Percentiles rank a stretch among this genome's conserved stretches.
These are phyloP conservation scores for Colletotrichum sp. DNA, from an alignment of 2,329 filamentous ascomycete species.

Conservation along the genomic window DNA sequence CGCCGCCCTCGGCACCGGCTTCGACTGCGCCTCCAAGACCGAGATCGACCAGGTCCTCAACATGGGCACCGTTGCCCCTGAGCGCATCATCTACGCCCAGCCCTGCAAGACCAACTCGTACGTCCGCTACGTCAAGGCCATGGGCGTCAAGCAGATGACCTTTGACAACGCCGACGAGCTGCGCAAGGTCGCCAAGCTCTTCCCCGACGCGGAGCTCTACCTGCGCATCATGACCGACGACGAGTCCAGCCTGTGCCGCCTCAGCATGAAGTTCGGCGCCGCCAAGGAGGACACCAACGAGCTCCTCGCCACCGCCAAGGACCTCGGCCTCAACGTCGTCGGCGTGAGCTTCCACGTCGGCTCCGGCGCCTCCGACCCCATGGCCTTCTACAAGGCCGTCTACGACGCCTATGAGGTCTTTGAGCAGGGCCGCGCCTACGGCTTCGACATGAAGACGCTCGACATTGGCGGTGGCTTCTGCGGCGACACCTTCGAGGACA, in stretches of 20 bases:
- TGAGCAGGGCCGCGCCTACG: conserved; percentile 77
- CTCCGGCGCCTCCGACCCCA: conserved; percentile 92
- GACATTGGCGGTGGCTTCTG: conserved; percentile 96
- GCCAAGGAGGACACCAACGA: conserved; percentile 80
- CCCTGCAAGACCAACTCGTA: conserved; percentile 99
- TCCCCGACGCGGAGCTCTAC: conserved; percentile 86
- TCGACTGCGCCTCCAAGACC: conserved; percentile 97
- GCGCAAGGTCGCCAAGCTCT: conserved; percentile 95
- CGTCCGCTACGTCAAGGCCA: conserved; percentile 83
- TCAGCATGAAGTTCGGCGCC: conserved; percentile 97
- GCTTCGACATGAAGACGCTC: conserved; percentile 82
- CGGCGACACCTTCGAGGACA: conserved; percentile 87
- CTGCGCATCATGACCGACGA: conserved; percentile 97
- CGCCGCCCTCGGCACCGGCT: conserved; percentile 86
- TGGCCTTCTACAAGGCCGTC: conserved; percentile 88
- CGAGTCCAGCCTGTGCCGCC: conserved; percentile 88
- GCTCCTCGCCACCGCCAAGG: conserved; percentile 79
- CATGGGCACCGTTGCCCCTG: conserved; percentile 76
- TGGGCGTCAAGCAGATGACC: conserved; percentile 96
- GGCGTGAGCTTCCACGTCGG: conserved; percentile 98
- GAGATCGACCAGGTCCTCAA: conserved; percentile 93
- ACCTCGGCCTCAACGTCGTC: conserved; percentile 86
- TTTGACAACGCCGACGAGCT: conserved; percentile 99
- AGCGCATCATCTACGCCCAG: conserved; percentile 97
- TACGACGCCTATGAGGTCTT: conserved; percentile 89